These are phyloP conservation scores for Wickerhamomyces sp. DNA, from an alignment of 1,139 yeast species.

Conservation along the genomic window DNA sequence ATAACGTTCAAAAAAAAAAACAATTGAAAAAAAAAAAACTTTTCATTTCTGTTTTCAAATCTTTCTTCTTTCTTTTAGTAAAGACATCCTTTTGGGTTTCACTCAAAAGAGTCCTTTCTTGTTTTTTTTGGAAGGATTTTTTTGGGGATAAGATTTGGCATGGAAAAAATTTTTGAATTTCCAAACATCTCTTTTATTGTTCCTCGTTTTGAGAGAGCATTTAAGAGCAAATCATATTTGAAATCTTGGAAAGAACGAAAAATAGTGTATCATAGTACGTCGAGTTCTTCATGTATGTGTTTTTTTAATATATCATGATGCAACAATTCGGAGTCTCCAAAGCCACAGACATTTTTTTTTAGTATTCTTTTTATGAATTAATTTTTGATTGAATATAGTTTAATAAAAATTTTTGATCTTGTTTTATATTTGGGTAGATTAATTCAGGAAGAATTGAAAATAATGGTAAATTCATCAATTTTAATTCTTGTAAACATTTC, in stretches of 20 bases:
- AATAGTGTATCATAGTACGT: conserved; percentile 29
- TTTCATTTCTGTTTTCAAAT: too few relatives aligned
- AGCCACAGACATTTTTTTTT: conserved; percentile 22
- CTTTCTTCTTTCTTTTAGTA: background rate
- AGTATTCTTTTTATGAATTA: background rate
- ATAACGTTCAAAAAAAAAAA: too few relatives aligned
- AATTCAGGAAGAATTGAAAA: background rate
- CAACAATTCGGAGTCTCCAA: conserved; percentile 28
- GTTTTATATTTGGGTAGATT: conserved; percentile 1
- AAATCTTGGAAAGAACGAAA: conserved; percentile 1
- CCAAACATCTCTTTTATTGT: conserved; percentile 3
- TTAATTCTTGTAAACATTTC: background rate
- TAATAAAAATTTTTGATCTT: conserved; percentile 5
- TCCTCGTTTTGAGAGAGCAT: conserved; percentile 20
- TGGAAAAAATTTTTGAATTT: background rate
- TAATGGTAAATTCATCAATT: conserved; percentile 5
- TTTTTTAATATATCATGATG: background rate
- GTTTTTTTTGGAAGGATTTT: background rate
- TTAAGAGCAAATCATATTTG: conserved; percentile 13
- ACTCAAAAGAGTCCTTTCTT: background rate
- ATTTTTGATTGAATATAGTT: conserved; percentile 2
- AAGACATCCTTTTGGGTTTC: background rate
- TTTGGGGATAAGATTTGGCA: background rate
- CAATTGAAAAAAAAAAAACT: too few relatives aligned
- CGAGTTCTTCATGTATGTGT: conserved; percentile 11